These are phyloP conservation scores for Asclepias syriaca DNA, from an alignment of 257 asterid species.

Conservation along the genomic window DNA sequence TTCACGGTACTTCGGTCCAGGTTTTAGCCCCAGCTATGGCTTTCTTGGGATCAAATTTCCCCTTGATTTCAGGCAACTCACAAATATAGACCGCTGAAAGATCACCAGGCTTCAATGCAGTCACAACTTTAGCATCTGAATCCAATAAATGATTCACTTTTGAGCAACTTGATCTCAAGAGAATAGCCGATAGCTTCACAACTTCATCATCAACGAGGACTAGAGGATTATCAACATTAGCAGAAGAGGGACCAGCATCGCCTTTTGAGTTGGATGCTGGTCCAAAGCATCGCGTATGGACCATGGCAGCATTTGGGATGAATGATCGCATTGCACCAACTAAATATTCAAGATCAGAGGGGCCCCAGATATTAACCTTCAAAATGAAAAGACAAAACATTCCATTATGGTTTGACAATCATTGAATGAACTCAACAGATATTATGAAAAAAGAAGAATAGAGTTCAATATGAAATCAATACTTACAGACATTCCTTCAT, in stretches of 20 bases:
- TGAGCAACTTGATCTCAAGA: constrained; percentile 47
- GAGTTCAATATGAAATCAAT: neutral
- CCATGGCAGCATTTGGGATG: constrained; percentile 90
- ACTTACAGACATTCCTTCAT: constrained; percentile 89
- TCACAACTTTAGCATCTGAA: constrained; percentile 16
- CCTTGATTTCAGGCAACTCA: constrained; percentile 89
- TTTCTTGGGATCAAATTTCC: constrained; percentile 74
- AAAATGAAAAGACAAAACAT: constrained; percentile 8
- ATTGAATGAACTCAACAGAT: constrained; percentile 10
- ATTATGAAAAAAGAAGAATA: neutral
- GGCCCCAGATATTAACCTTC: constrained; percentile 95
- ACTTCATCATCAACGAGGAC: constrained; percentile 81
- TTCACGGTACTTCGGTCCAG: constrained; percentile 83
- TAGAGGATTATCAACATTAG: constrained; percentile 39
- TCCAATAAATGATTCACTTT: constrained; percentile 21
- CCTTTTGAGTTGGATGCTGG: constrained; percentile 39
- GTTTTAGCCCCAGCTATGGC: constrained; percentile 81
- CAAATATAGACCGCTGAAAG: constrained; percentile 74
- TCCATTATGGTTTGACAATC: neutral
- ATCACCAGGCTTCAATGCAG: constrained; percentile 57
- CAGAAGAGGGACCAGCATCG: constrained; percentile 26
- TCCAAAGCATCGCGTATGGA: constrained; percentile 80
- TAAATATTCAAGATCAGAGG: constrained; percentile 75
- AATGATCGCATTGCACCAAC: constrained; percentile 89
- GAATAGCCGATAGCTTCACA: constrained; percentile 78